Evolutionary conservation across 1,284 basidiomycete species (phyloP), one percentile per base, ranked within the genome.

Genomic region (Tylopilus sp.): DNA sequence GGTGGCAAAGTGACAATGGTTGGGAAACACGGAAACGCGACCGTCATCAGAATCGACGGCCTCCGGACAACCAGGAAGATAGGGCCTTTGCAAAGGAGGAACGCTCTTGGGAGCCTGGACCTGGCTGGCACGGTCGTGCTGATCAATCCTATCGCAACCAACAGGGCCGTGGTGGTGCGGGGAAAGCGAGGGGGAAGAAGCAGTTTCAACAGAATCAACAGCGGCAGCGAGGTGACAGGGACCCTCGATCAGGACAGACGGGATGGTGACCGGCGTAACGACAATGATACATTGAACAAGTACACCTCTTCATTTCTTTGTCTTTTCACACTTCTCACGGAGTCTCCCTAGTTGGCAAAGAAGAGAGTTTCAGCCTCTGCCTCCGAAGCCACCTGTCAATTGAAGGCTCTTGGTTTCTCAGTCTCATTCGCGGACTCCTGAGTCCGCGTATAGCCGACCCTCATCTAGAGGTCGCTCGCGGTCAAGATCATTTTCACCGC

Each of bases 221-320:
- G 67, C 84, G 89, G 58, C 90, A 90, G 70, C 89, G 89, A 86
- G 82, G 86, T 59, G 75, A 77, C 60, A 72, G 8, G 54, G 76
- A 79, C 52, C 74, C 77, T n/a, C 55, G 78, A 83, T 54, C 77
- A 81, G 66, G 80, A 79, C 64, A 77, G 81, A 60, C 81, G 82
- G 69, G 85, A 85, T 68, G 83, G 88, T 57, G 90, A 91, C 71
- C 88, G 89, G 84, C 83, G 86, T 63, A 83, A 82, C 55, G 89
- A 91, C 63, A 91, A 91, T 64, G 84, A 84, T 26, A 86, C 84
- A 69, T 76, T 89, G 66, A 93, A 93, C 78, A 93, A 93, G 92
- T 93, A 73, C 47, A 86, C 76, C 51, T 59, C 59, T 56, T 38
- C 62, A 52, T 62, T 64, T 70, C 53, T 6, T 18, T 29, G 2